These are phyloP conservation scores for Fusarium temperatum DNA, from an alignment of 2,329 filamentous ascomycete species.

Conservation along the genomic window DNA sequence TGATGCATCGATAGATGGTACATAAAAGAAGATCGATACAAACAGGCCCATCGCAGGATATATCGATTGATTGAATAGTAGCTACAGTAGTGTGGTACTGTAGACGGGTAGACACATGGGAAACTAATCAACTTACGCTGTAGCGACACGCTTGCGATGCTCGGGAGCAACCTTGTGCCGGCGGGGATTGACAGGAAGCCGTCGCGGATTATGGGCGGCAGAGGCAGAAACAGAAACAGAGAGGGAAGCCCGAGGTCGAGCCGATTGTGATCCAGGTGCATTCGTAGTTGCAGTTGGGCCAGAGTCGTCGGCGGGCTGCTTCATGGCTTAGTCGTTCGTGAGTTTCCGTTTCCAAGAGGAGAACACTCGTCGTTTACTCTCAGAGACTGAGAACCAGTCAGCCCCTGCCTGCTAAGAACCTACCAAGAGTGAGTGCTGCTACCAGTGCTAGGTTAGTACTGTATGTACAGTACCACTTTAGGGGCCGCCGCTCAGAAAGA, in stretches of 20 bases:
- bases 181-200: slow-evolving; percentile 61
- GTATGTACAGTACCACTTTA: neutral
- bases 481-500: slow-evolving; percentile 9
- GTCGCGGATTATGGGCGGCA: slow-evolving; percentile 41
- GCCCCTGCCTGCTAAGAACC: slow-evolving; percentile 17
- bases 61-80: slow-evolving; percentile 1
- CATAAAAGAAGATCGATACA: neutral
- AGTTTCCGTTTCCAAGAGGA: slow-evolving; percentile 21
- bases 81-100: neutral
- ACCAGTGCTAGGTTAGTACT: neutral
- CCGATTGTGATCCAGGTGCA: slow-evolving; percentile 4
- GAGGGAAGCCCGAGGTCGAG: slow-evolving; percentile 28
- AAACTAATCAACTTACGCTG: slow-evolving; percentile 53
- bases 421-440: neutral
- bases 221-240: slow-evolving; percentile 10
- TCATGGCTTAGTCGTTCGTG: slow-evolving; percentile 30
- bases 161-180: slow-evolving; percentile 58
- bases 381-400: slow-evolving; percentile 24
- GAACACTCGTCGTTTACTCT: slow-evolving; percentile 20
- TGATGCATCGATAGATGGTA: neutral
- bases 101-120: neutral
- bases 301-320: slow-evolving; percentile 20
- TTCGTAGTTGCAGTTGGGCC: neutral
- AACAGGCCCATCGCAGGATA: neutral
- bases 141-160: slow-evolving; percentile 58